A percentile compares a stretch with the other conserved stretches of the same genome.
Evolutionary conservation across 2,329 filamentous ascomycete species (phyloP).

Genomic region (Fusarium lateritium): DNA sequence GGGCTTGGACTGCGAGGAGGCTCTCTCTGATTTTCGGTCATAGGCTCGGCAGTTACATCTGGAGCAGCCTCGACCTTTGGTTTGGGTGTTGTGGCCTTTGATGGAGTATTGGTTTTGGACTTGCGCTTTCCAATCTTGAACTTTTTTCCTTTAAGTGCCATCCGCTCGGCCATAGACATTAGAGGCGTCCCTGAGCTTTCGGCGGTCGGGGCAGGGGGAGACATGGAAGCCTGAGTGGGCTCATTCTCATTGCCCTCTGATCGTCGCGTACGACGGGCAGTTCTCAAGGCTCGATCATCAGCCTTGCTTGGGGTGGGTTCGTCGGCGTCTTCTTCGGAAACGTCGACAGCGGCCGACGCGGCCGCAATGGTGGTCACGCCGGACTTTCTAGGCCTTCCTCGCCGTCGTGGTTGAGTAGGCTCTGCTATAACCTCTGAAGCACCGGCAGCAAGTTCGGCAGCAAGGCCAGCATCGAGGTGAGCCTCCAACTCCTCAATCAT

Average conservation of each 20-base stretch:
- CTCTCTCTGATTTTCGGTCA: neutral
- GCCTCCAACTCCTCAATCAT: slow-evolving; percentile 37
- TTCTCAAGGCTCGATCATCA: slow-evolving; percentile 27
- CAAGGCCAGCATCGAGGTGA: slow-evolving; percentile 35
- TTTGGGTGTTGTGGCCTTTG: slow-evolving; percentile 8
- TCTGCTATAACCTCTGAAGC: slow-evolving; percentile 6
- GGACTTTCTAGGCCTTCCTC: slow-evolving; percentile 49
- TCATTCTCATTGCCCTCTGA: slow-evolving; percentile 32
- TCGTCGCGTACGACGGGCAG: slow-evolving; percentile 45
- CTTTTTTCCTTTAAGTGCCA: slow-evolving; percentile 67
- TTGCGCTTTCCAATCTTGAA: slow-evolving; percentile 65
- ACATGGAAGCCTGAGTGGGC: slow-evolving; percentile 11
- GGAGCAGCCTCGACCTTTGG: neutral
- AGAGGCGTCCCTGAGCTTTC: slow-evolving; percentile 51
- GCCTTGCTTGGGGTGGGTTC: slow-evolving; percentile 6
- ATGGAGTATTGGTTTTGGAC: slow-evolving; percentile 21
- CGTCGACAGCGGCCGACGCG: slow-evolving; percentile 16
- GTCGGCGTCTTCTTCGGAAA: slow-evolving; percentile 3
- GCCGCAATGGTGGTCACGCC: slow-evolving; percentile 48
- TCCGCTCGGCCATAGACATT: slow-evolving; percentile 71
- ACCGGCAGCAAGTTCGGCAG: slow-evolving; percentile 30
- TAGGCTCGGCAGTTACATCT: neutral
- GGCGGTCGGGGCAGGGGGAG: slow-evolving; percentile 9
- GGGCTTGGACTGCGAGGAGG: slow-evolving; percentile 3
- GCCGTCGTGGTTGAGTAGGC: slow-evolving; percentile 30